Base-by-base conservation (phyloP, 2,329 filamentous ascomycete species). In the Penicillium decumbens region DNA sequence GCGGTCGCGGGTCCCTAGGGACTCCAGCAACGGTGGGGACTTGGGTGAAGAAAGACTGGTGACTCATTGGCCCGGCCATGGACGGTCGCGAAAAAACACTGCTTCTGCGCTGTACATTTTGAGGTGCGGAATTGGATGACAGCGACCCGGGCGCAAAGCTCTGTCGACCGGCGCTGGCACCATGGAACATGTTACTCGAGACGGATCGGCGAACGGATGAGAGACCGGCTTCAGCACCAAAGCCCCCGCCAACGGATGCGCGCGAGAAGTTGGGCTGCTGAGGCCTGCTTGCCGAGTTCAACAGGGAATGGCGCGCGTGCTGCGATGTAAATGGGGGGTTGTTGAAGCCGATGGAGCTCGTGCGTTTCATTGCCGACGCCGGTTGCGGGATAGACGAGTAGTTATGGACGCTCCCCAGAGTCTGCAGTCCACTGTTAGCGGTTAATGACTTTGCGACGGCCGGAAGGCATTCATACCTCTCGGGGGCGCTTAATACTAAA, bases 21-120 rank as follows among this genome's bases (percentile, higher is more conserved):
- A 92, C 85, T 50, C 88, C 89, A 1, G 90, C 89, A 3, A 87
- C 81, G 50, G 86, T 83, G 3, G 89, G 89, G 20, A 84, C 88
- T 55, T 91, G 88, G 60, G 91, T 87, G 71, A 98, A 98, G 77
- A 98, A 97, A 54, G 89, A 95, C 69, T 96, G 91, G 61, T 93
- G 88, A 43, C 77, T 81, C 59, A 82, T 79, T n/a, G 82, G 80
- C 2, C 83, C 87, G 39, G 75, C 77, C 12, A 77, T 80, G 1
- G 88, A 91, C 10, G 83, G 81, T n/a, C 87, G 81, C 4, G 82
- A 81, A 73, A 89, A 83, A 58, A 96, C 85, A 66, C 92, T 97
- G 74, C 92, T 97, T 57, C 93, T 71, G 46, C 82, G 72, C 57
- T 83, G 79, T 29, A 81, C 69, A 58, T 72, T 80, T 49, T 80